A percentile compares a stretch with the other conserved stretches of the same genome.
phyloP scores from a whole-genome alignment of 169 alveolate genomes.

The Perkinsus olseni region DNA sequence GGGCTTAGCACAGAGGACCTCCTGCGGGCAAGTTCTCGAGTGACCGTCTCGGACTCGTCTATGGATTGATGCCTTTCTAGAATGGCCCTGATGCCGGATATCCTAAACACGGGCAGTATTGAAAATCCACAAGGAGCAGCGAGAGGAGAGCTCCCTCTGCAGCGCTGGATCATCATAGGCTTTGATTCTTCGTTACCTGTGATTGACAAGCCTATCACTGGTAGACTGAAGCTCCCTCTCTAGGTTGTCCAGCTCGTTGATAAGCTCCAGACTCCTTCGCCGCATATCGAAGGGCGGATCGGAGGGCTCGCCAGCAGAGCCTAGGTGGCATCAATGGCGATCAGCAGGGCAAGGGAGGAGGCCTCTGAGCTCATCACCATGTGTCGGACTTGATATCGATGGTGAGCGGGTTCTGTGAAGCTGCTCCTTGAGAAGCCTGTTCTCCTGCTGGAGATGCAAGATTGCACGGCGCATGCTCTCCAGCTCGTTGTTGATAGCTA shows the following conservation, averaged over 20 bases:
- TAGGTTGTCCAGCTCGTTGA: neutral
- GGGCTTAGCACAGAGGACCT: neutral
- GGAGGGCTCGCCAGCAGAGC: neutral
- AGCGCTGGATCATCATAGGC: too few relatives aligned
- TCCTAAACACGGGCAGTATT: neutral
- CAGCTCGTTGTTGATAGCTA: neutral
- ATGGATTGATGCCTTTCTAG: neutral
- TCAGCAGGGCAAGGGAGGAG: too few relatives aligned
- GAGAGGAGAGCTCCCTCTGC: too few relatives aligned
- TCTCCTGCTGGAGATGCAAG: neutral
- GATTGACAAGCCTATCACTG: neutral
- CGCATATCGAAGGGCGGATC: neutral
- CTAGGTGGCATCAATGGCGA: neutral
- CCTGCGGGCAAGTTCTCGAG: neutral
- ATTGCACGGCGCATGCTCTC: neutral
- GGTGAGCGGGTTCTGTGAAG: neutral
- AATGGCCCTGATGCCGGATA: neutral
- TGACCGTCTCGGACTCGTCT: neutral
- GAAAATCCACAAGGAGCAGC: neutral
- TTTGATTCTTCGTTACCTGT: neutral
- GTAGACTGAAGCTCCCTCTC: neutral
- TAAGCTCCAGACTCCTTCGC: neutral
- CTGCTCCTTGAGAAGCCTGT: neutral
- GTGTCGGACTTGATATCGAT: neutral
- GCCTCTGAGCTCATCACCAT: neutral